These are phyloP conservation scores for Hypoxylon crocopeplum DNA, from an alignment of 495 filamentous ascomycete species.

Conservation along the genomic window DNA sequence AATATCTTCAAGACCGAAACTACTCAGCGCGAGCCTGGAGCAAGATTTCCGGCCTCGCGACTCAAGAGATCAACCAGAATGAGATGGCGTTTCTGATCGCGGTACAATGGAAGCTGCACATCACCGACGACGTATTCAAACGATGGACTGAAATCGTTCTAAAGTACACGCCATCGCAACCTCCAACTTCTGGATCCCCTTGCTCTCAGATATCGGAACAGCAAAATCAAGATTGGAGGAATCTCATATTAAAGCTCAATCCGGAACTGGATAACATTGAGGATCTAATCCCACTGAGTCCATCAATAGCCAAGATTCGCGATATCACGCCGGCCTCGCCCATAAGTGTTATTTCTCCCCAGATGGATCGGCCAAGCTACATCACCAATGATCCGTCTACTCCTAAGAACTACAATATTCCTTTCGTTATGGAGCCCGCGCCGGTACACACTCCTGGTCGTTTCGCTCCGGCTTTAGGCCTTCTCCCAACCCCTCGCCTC, in stretches of 20 bases:
- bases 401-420: constrained; percentile 51
- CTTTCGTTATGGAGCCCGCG: constrained; percentile 67
- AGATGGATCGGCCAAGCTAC: constrained; percentile 16
- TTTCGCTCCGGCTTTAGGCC: constrained; percentile 61
- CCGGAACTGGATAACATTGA: constrained; percentile 76
- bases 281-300: constrained; percentile 46
- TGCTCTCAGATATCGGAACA: constrained; percentile 48
- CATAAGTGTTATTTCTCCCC: constrained; percentile 21
- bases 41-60: constrained; percentile 93
- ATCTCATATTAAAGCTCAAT: constrained; percentile 76
- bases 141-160: constrained; percentile 92
- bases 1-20: constrained; percentile 97
- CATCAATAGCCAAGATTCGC: constrained; percentile 30
- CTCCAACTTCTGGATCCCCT: constrained; percentile 62
- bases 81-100: constrained; percentile 91
- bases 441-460: constrained; percentile 59
- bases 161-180: constrained; percentile 76
- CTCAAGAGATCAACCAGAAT: constrained; percentile 92
- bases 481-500: constrained; percentile 79
- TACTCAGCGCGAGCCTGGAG: constrained; percentile 98
- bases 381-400: constrained; percentile 43
- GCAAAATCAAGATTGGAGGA: constrained; percentile 70
- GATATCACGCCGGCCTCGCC: constrained; percentile 45
- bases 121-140: constrained; percentile 85
- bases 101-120: constrained; percentile 93